Evolutionary conservation across 805 yeast species (phyloP), one percentile per base, ranked within the genome.

Genomic region (Peterozyma toletana): DNA sequence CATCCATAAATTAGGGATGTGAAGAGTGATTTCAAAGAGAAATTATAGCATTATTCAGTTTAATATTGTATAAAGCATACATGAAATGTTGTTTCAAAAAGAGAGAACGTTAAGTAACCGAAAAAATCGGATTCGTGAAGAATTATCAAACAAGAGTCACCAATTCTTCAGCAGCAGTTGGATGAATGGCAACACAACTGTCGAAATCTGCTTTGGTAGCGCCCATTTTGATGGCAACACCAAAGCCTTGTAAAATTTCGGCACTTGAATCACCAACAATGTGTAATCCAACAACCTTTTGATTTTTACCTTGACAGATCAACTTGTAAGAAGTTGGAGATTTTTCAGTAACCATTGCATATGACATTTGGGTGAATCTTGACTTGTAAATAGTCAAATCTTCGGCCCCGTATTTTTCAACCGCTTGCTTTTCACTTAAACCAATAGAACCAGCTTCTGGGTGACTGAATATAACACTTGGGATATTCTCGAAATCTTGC

Each of bases 381-480:
- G 96, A 78, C 52, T 76, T 77, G 73, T 93, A 93, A 41, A 85
- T 67, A 67, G 88, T 93, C 60, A 93, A 62, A 53, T 87, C 75
- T 16, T 80, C 89, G 51, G 76, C 71, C 46, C 98, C 98, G 59
- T 75, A 90, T 67, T 88, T 71, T 44, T 69, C 80, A 48, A 75
- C 66, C 37, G 99, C 99, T 50, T 79, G 81, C 45, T 72, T 68
- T 64, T 89, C 95, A 44, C 86, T 71, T 44, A 93, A 66, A 41
- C 99, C 99, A 62, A 91, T 81, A 5, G 95, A 75, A 42, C 97
- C 99, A 6, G 95, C 95, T 67, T 91, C 98, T 30, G 99, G 99
- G 64, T 93, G 99, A 3, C 96, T 81, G 64, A 93, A 93, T n/a
- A 93, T 76, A n/a, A 82, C 99, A 37, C 96, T 84, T 37, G 99